Conservation (phyloP, 352 stramenopile species). For the Pythium grandisporangium region DNA sequence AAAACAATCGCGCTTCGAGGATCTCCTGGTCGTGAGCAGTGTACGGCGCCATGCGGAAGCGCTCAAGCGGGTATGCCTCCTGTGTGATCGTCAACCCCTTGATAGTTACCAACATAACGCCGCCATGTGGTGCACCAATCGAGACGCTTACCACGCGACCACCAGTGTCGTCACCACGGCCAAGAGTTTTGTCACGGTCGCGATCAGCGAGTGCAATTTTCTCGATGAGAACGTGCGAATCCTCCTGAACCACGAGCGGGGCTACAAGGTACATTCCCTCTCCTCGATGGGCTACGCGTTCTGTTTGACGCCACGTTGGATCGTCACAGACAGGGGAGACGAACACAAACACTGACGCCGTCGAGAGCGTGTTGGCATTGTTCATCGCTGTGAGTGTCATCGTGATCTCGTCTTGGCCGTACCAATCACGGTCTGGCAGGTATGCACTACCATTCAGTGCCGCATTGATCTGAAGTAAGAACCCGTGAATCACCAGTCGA, state of each 20-base stretch:
- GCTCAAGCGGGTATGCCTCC: too few species aligned
- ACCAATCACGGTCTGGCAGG: slow-evolving; percentile 39
- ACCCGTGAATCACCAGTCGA: slow-evolving; percentile 26
- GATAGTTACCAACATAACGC: slow-evolving; percentile 40
- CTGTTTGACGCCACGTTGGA: slow-evolving; percentile 17
- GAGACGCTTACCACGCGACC: slow-evolving; percentile 24
- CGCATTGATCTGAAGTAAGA: slow-evolving; percentile 37
- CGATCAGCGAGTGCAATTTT: slow-evolving; percentile 18
- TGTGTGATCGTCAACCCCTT: too few species aligned
- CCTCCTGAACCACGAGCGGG: slow-evolving; percentile 30
- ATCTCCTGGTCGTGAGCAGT: too few species aligned
- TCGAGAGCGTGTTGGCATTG: neutral
- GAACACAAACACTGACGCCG: slow-evolving; percentile 21
- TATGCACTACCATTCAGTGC: slow-evolving; percentile 44
- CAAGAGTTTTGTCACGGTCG: slow-evolving; percentile 12
- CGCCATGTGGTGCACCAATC: slow-evolving; percentile 27
- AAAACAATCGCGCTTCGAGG: slow-evolving; percentile 35
- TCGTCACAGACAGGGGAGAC: slow-evolving; percentile 47
- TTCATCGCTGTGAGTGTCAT: slow-evolving; percentile 16
- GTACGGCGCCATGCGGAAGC: too few species aligned
- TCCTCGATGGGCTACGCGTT: neutral
- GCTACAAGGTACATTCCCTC: too few species aligned
- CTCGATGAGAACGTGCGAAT: slow-evolving; percentile 25
- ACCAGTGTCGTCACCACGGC: neutral
- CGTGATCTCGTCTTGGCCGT: slow-evolving; percentile 35